Conservation (phyloP, 306 rosid species). For the Canavalia gladiata region DNA sequence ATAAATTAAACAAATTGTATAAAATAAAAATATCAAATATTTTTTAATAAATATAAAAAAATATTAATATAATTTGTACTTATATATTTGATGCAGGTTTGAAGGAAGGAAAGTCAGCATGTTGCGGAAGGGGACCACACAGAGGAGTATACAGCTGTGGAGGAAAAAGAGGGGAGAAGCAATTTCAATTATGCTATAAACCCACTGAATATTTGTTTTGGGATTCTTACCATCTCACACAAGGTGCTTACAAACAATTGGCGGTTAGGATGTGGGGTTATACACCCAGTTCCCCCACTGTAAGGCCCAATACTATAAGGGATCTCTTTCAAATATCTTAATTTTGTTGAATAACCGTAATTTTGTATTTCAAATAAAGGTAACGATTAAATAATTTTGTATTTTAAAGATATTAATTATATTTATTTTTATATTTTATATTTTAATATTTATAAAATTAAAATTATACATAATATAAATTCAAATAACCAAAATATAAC, state of each 20-base stretch:
- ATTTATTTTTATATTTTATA: too few relatives aligned
- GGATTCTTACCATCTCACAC: conserved; percentile 80
- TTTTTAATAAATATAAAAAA: too few relatives aligned
- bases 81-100: conserved; percentile 55
- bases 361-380: too few relatives aligned
- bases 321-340: conserved; percentile 53
- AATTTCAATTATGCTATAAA: conserved; percentile 59
- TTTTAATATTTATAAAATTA: too few relatives aligned
- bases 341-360: too few relatives aligned
- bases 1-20: too few relatives aligned
- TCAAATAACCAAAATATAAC: too few relatives aligned
- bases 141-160: conserved; percentile 66
- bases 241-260: conserved; percentile 60
- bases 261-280: conserved; percentile 66
- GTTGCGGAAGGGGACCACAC: conserved; percentile 57
- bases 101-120: conserved; percentile 69
- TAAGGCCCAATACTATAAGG: conserved; percentile 48
- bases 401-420: too few relatives aligned
- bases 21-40: too few relatives aligned
- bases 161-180: conserved; percentile 68
- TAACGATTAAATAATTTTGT: too few relatives aligned
- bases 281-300: conserved; percentile 17
- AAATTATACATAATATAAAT: too few relatives aligned
- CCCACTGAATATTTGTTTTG: conserved; percentile 62
- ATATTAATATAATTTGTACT: too few relatives aligned